Evolutionary conservation across 768 basidiomycete species (phyloP), one percentile per base, ranked within the genome.

Genomic region (Lentinus tigrinus): DNA sequence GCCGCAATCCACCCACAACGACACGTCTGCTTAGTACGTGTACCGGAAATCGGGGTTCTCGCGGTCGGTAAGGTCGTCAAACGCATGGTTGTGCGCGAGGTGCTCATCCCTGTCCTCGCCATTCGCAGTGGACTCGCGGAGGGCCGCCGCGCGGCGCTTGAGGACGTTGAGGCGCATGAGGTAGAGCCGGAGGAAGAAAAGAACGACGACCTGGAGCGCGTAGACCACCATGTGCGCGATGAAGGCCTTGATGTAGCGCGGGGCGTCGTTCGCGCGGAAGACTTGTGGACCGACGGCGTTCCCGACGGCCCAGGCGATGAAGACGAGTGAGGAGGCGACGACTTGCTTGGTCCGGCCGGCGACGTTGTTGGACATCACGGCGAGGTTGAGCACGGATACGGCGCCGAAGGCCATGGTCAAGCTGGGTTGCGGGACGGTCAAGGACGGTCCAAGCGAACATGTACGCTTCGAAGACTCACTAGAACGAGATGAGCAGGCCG

Each of bases 341-440:
- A 76, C 77, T 65, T 81, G 79, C 64, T 83, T 83, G n/a, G 78
- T 75, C 27, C 79, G 76, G 66, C 80, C 80, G 7, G 70, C 80
- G 51, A 80, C 60, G 63, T 80, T 80, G 43, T 74, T 74, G 26
- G 75, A 74, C 75, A 81, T 78, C 39, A 80, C 71, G 8, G 78
- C 73, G 43, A 81, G 67, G 58, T 80, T 79, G 21, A 79, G 70
- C 1, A 77, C 77, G 0, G 77, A 77, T 16, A 78, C 78, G 3
- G 78, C 78, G 40, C 77, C 78, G 54, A 78, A 78, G 6, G 75
- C 78, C 66, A 78, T 78, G 52, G 72, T 78, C 56, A 76, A 77
- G 63, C 77, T 78, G 43, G 14, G 26, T 19, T 38, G 14, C 53
- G 37, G 52, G 26, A 16, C 21, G 31, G 21, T 31, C 28, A 14